Conservation (phyloP, 1,284 basidiomycete species). For the Cystobasidiaceae sp. region DNA sequence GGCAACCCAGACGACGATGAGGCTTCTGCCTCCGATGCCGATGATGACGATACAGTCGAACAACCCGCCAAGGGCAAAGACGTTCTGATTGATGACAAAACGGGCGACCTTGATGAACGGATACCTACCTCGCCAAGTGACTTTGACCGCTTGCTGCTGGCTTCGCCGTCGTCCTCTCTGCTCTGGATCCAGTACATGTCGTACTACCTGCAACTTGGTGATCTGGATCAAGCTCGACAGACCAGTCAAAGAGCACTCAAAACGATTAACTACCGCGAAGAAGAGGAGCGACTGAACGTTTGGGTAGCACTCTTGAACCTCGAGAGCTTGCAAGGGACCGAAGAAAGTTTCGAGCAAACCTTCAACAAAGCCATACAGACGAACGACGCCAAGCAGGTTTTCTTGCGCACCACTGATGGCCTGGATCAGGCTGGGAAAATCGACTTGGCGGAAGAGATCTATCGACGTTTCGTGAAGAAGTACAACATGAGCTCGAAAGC, state of each 20-base stretch:
- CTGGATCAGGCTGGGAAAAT: constrained; percentile 75
- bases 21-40: constrained; percentile 50
- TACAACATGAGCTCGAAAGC: constrained; percentile 85
- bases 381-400: constrained; percentile 87
- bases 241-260: constrained; percentile 77
- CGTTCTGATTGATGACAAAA: constrained; percentile 68
- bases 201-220: constrained; percentile 90
- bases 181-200: constrained; percentile 99
- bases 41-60: constrained; percentile 51
- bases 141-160: constrained; percentile 87
- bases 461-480: constrained; percentile 79
- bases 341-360: constrained; percentile 65
- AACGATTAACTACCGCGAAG: constrained; percentile 91
- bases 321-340: constrained; percentile 88
- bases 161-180: constrained; percentile 96
- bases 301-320: constrained; percentile 96
- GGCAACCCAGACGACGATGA: constrained; percentile 41
- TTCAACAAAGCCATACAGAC: constrained; percentile 87
- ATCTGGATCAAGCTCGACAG: constrained; percentile 87
- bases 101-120: constrained; percentile 74
- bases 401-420: constrained; percentile 77
- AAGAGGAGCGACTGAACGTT: constrained; percentile 92
- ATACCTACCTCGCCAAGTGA: constrained; percentile 86
- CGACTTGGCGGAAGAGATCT: constrained; percentile 82
- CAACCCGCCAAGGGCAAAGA: constrained; percentile 59